A percentile compares a stretch with the other conserved stretches of the same genome.
These are phyloP conservation scores for Stereum hirsutum DNA, from an alignment of 1,284 basidiomycete genomes.

Conservation along the genomic window DNA sequence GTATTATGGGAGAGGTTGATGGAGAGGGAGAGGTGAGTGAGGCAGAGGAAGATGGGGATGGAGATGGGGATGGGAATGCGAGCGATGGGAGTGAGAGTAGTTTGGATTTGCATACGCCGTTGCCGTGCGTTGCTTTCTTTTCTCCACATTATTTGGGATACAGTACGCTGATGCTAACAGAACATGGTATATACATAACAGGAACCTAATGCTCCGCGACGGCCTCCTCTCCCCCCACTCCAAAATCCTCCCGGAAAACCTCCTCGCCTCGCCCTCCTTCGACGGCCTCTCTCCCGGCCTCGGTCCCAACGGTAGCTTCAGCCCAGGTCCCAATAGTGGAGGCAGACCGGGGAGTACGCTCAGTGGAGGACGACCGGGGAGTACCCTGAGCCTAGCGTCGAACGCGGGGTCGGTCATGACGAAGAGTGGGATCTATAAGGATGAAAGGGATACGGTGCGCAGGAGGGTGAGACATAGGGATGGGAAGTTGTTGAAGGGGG, in stretches of 20 bases:
- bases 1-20: too few relatives aligned
- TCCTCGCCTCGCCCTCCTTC: conserved; percentile 13
- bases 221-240: conserved; percentile 69
- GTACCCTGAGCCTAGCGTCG: conserved; percentile 11
- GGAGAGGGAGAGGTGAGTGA: too few relatives aligned
- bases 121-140: conserved; percentile 46
- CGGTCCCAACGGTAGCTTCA: too few relatives aligned
- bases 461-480: conserved; percentile 64
- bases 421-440: conserved; percentile 47
- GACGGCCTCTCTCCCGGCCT: too few relatives aligned
- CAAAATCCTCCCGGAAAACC: conserved; percentile 42
- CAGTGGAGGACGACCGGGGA: conserved; percentile 29
- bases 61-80: conserved; percentile 23
- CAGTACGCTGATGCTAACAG: too few relatives aligned
- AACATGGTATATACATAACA: too few relatives aligned
- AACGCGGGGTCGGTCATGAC: conserved; percentile 23
- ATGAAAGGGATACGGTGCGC: conserved; percentile 54
- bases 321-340: conserved; percentile 12
- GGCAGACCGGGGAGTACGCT: conserved; percentile 28
- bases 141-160: conserved; percentile 2
- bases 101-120: conserved; percentile 66
- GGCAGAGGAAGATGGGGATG: neutral
- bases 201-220: conserved; percentile 65
- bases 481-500: conserved; percentile 54
- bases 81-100: conserved; percentile 55